phyloP scores from a whole-genome alignment of 257 asterid species.

The Rauvolfia tetraphylla region DNA sequence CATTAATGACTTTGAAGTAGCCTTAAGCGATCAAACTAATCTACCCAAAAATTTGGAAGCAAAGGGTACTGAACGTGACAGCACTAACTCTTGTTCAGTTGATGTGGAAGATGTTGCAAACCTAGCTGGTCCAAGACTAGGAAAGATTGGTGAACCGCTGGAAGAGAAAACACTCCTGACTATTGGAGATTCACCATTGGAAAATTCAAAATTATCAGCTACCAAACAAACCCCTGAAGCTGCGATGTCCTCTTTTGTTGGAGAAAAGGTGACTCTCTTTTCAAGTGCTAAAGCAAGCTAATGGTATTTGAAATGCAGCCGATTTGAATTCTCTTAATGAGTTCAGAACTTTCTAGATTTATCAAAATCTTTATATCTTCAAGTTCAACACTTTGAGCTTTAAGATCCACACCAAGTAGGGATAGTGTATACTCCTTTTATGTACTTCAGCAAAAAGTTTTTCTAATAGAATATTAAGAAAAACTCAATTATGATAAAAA shows the following conservation, averaged over 20 bases:
- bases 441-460: no score
- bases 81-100: constrained; percentile 6
- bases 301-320: neutral
- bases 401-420: neutral
- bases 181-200: constrained; percentile 27
- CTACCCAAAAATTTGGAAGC: constrained; percentile 23
- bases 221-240: constrained; percentile 15
- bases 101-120: constrained; percentile 23
- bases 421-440: neutral
- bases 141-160: constrained; percentile 13
- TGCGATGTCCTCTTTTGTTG: constrained; percentile 8
- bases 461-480: neutral
- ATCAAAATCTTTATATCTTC: neutral
- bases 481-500: neutral
- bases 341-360: neutral
- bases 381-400: neutral
- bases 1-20: constrained; percentile 30
- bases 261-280: constrained; percentile 21
- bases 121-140: constrained; percentile 21
- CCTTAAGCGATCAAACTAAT: constrained; percentile 27
- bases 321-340: neutral
- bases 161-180: constrained; percentile 23
- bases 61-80: constrained; percentile 25
- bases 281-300: neutral
- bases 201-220: constrained; percentile 22